These are phyloP conservation scores for Pistacia vera DNA, from an alignment of 345 rosid genomes.

Conservation along the genomic window DNA sequence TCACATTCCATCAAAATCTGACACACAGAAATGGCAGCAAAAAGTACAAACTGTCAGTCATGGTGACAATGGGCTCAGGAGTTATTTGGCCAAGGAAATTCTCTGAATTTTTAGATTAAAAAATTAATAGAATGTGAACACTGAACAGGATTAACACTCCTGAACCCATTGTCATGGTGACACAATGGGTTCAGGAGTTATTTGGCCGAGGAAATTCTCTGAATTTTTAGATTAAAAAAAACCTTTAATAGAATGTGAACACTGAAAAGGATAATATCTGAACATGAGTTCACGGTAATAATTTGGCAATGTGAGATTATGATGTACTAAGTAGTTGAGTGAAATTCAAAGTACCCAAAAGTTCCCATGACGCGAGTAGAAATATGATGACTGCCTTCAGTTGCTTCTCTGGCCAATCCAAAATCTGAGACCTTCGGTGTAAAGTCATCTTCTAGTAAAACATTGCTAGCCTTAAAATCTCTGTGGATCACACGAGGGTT, in stretches of 20 bases:
- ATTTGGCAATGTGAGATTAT: neutral
- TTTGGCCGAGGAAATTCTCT: neutral
- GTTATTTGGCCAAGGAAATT: neutral
- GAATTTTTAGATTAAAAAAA: neutral
- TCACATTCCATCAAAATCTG: neutral
- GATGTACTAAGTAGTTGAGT: neutral
- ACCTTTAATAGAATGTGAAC: neutral
- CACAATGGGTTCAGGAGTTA: neutral
- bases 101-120: neutral
- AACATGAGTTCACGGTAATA: neutral
- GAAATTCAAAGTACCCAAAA: conserved; percentile 67
- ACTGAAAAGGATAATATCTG: neutral
- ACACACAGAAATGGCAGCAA: neutral
- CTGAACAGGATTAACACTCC: neutral
- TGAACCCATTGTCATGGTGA: no score
- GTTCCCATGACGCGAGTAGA: conserved; percentile 99
- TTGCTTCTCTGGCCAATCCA: conserved; percentile 99
- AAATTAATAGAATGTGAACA: neutral
- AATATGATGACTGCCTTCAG: conserved; percentile 97
- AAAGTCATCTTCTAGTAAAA: conserved; percentile 83
- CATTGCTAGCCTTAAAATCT: conserved; percentile 98
- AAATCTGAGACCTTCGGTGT: conserved; percentile 99
- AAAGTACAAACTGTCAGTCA: neutral
- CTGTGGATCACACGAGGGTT: conserved; percentile 97
- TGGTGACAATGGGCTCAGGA: neutral